Evolutionary conservation across 1,284 basidiomycete genomes (phyloP).

Genomic region (Moesziomyces sp.): DNA sequence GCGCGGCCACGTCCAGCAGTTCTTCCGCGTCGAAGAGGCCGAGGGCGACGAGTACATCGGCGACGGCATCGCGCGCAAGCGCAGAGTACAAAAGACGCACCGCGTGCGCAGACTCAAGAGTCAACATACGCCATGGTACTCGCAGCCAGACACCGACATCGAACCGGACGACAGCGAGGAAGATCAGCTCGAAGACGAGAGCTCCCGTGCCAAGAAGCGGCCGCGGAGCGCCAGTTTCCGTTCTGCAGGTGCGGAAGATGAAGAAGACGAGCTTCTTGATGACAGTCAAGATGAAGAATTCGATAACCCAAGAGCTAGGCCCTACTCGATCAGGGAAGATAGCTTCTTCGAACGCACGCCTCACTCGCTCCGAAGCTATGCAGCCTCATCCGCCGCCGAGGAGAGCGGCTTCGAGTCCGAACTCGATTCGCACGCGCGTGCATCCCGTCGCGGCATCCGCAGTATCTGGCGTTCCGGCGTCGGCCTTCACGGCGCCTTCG

Average conservation of each 20-base stretch:
- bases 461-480: constrained; percentile 39
- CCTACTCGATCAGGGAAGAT: constrained; percentile 31
- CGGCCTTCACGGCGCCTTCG: constrained; percentile 35
- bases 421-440: constrained; percentile 19
- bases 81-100: constrained; percentile 14
- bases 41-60: constrained; percentile 48
- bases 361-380: constrained; percentile 25
- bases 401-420: constrained; percentile 34
- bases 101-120: constrained; percentile 37
- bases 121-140: constrained; percentile 40
- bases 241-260: constrained; percentile 14
- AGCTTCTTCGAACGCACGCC: constrained; percentile 34
- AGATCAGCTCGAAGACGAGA: constrained; percentile 16
- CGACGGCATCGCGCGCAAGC: constrained; percentile 36
- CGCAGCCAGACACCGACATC: constrained; percentile 38
- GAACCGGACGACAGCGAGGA: constrained; percentile 43
- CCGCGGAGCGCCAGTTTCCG: constrained; percentile 12
- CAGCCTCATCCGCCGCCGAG: constrained; percentile 27
- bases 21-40: constrained; percentile 44
- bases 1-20: constrained; percentile 50
- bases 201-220: constrained; percentile 13
- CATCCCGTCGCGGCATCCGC: constrained; percentile 23
- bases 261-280: constrained; percentile 1
- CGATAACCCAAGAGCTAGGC: background rate
- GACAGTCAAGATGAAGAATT: constrained; percentile 10